Percentiles rank a stretch among this genome's conserved stretches.
Evolutionary conservation across 495 filamentous ascomycete species (phyloP).

Genomic region (Lasiosphaeriaceae sp.): DNA sequence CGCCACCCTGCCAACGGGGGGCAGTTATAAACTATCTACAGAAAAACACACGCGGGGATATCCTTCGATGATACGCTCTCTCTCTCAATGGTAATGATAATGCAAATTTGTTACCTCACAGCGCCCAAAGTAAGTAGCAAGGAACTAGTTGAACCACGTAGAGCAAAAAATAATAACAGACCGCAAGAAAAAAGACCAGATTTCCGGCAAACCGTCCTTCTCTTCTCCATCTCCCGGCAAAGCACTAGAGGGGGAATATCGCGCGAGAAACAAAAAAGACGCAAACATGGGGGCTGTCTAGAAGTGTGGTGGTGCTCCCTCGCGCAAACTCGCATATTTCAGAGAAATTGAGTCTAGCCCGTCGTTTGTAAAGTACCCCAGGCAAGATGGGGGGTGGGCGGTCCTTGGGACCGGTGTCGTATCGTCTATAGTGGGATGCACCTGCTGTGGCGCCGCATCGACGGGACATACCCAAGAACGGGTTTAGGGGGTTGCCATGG

Average conservation of each 20-base stretch:
- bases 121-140: background rate
- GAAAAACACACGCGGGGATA: conserved; percentile 14
- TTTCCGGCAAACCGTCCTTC: background rate
- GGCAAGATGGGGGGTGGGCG: background rate
- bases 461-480: background rate
- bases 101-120: conserved; percentile 13
- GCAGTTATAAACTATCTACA: conserved; percentile 20
- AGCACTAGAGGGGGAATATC: background rate
- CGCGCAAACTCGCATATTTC: background rate
- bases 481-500: background rate
- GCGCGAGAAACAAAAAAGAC: background rate
- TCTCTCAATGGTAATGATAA: background rate
- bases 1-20: conserved; percentile 1
- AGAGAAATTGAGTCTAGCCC: background rate
- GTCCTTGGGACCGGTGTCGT: no score
- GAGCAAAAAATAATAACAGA: background rate
- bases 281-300: background rate
- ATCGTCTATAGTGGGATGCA: no score
- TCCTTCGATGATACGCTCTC: conserved; percentile 7
- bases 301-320: background rate
- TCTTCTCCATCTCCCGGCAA: background rate
- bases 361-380: background rate
- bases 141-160: background rate
- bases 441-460: background rate
- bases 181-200: background rate